These are phyloP conservation scores for Recurvomyces mirabilis DNA, from an alignment of 495 filamentous ascomycete species.

Conservation along the genomic window DNA sequence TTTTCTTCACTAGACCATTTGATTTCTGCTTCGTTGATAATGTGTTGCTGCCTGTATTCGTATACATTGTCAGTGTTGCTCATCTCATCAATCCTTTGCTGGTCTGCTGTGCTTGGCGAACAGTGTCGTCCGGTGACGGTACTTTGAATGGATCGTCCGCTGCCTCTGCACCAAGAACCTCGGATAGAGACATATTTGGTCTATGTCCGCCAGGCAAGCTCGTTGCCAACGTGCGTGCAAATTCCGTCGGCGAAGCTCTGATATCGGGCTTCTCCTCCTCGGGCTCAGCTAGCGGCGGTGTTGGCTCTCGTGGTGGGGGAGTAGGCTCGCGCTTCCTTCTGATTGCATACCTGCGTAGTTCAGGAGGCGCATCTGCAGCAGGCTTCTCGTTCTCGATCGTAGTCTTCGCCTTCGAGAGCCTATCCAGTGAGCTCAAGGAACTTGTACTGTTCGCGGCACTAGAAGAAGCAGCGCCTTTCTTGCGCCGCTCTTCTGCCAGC, in stretches of 20 bases:
- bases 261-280: slow-evolving; percentile 14
- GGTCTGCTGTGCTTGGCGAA: slow-evolving; percentile 63
- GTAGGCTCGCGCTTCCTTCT: slow-evolving; percentile 15
- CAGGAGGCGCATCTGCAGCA: not conserved
- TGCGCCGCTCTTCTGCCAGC: slow-evolving; percentile 71
- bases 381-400: slow-evolving; percentile 14
- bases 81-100: slow-evolving; percentile 19
- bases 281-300: slow-evolving; percentile 7
- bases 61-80: not conserved
- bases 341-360: slow-evolving; percentile 15
- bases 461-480: slow-evolving; percentile 30
- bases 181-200: slow-evolving; percentile 19
- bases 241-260: slow-evolving; percentile 19
- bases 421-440: slow-evolving; percentile 26
- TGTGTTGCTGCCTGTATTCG: slow-evolving; percentile 29
- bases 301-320: slow-evolving; percentile 13
- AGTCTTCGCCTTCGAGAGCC: slow-evolving; percentile 16
- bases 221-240: slow-evolving; percentile 16
- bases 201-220: not conserved
- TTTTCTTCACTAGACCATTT: slow-evolving; percentile 27
- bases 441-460: slow-evolving; percentile 9
- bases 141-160: slow-evolving; percentile 54
- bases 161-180: slow-evolving; percentile 1
- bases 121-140: slow-evolving; percentile 89
- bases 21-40: slow-evolving; percentile 37